Evolutionary conservation across 345 rosid species (phyloP), one percentile per base, ranked within the genome.

Genomic region (Tarenaya hassleriana): DNA sequence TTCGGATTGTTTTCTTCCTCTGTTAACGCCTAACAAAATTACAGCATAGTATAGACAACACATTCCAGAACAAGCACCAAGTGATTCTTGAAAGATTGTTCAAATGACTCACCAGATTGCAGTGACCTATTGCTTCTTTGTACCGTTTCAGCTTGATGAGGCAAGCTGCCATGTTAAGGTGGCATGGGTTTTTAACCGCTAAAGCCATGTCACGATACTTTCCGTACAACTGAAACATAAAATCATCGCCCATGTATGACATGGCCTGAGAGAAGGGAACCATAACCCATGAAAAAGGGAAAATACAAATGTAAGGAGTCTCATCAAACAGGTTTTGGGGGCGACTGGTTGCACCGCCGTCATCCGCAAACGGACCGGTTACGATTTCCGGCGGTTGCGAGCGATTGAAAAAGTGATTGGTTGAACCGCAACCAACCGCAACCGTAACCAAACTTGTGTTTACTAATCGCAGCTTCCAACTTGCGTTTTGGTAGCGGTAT

Each of bases 141-240:
- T 68, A 74, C 44, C 79, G 86, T 67, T 75, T 80, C 34, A 84
- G 83, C 80, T 91, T 91, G 68, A 88, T 83, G 34, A 87, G 61
- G 70, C 92, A 87, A 24, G 96, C 96, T 19, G 98, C 96, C 66
- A 73, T 84, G 73, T 91, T 91, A 46, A 87, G 77, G 67, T 91
- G 98, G 64, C 92, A 92, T 53, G 98, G 98, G 73, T 87, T 88
- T 69, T 91, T 91, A 19, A 91, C 98, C 21, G 98, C 96, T 69
- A 88, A 72, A 44, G 98, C 98, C 96, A 87, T 87, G 69, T 91
- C 98, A 42, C 80, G 80, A 58, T 78, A 88, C 77, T 91, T 91
- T 56, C 96, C 98, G 69, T 87, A 88, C 58, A 88, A 73, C 69
- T 88, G 98, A 73, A 91, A 88, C 95, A 91, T 91, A 60, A 91